phyloP scores from a whole-genome alignment of 108 stramenopile genomes.

The Fragilaria crotonensis region DNA sequence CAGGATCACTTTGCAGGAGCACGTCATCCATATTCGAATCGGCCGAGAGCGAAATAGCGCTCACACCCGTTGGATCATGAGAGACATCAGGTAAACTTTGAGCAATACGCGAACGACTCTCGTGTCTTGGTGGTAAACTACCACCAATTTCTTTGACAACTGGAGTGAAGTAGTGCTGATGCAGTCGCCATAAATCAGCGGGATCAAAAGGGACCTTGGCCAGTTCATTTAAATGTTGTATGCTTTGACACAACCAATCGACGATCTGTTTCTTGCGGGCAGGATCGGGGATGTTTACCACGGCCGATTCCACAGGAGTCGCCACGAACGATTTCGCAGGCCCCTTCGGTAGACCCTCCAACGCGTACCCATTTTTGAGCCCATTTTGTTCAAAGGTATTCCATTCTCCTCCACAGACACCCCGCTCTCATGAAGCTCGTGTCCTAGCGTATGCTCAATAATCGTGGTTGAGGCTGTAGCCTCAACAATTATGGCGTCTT shows the following conservation, averaged over 20 bases:
- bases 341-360: neutral
- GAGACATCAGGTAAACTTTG: constrained; percentile 43
- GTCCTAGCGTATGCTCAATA: too few relatives aligned
- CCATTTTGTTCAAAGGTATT: too few relatives aligned
- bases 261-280: constrained; percentile 59
- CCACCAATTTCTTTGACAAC: constrained; percentile 62
- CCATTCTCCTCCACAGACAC: too few relatives aligned
- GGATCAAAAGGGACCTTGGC: constrained; percentile 61
- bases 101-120: neutral
- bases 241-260: constrained; percentile 72
- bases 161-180: constrained; percentile 76
- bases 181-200: constrained; percentile 61
- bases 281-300: constrained; percentile 41
- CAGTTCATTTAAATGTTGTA: constrained; percentile 60
- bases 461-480: constrained; percentile 13
- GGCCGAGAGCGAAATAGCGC: neutral
- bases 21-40: constrained; percentile 1
- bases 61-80: constrained; percentile 9
- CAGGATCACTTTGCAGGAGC: constrained; percentile 3
- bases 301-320: constrained; percentile 30
- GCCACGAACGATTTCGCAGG: constrained; percentile 39
- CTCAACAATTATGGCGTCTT: constrained; percentile 60
- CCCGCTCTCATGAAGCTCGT: too few relatives aligned
- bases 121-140: neutral
- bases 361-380: too few relatives aligned